Evolutionary conservation across 192 early-diverging fungal species (phyloP), one percentile per base, ranked within the genome.

Genomic region (Podila horticola): DNA sequence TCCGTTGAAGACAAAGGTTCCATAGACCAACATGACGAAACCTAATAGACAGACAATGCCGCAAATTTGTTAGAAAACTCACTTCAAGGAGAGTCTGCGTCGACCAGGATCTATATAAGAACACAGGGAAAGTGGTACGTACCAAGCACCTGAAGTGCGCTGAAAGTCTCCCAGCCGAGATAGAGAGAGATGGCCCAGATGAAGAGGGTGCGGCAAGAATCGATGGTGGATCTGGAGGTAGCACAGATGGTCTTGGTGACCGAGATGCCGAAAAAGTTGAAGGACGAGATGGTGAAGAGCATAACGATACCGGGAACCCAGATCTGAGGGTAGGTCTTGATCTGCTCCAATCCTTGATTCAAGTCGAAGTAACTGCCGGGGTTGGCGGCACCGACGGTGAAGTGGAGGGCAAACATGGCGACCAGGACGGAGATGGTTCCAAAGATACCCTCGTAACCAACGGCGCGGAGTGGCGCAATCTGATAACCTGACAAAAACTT

Each of bases 141-240:
- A 84, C 97, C 98, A 77, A 94, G 50, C n/a, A 99, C 96, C 82
- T 99, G 98, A 58, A 98, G 74, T 87, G 88, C 92, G 72, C 90
- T 91, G 74, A 99, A 99, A 0, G 84, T 77, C 84, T 99, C 98
- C 98, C 98, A 99, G 19, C 96, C 96, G 58, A 99, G 89, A n/a
- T 85, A 88, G 22, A 98, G 82, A 31, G 91, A 93, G 61, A 94
- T 89, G 85, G 93, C 92, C 98, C 98, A 99, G 69, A 99, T 97
- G 72, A 98, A 97, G 61, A 98, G 84, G 8, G 96, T 99, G 57
- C 97, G 88, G 90, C 95, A 96, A 13, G 97, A 96, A 70, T 99
- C 97, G 62, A 99, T 98, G 0, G 97, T 99, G 12, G 91, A 92
- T n/a, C 97, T 87, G 22, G 94, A 90, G 4, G 97, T 99, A 51